Base-by-base conservation (phyloP, 306 rosid species). In the Vigna radiata region DNA sequence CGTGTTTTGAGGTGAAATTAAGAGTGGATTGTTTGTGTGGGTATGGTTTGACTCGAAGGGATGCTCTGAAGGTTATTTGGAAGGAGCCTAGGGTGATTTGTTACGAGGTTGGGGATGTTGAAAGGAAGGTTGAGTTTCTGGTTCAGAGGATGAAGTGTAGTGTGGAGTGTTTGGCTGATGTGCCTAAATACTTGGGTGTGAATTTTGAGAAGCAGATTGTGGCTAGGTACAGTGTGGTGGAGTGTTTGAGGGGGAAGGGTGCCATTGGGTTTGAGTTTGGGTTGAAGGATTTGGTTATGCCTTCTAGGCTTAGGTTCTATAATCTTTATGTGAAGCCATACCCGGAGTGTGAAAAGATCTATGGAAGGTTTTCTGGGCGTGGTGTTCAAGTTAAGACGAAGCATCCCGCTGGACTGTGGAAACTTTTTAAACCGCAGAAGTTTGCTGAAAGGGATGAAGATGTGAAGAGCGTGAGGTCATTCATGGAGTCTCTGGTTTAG, bases 281-380 rank as follows among this genome's bases (percentile, higher is more conserved):
- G 55, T 83, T 92, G 82, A 89, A 77, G 78, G 93, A 88, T 58
- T 21, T 94, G 75, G 82, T 94, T 73, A 92, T 82, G 80, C 97
- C 95, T 33, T 88, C 91, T 75, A 91, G 96, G 86, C 87, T 94
- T 59, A 78, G 75, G 67, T 94, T 94, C 88, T 91, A 90, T 66
- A 94, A 94, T 83, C 88, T 89, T 53, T 94, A 88, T 67, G 98
- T 91, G 16, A 91, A 92, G 83, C 97, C 96, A 8, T 94, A 91
- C 79, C 95, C 93, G 0, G 97, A 92, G 39, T 88, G 97, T 77
- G 93, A 82, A 29, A 94, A 88, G 48, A 83, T 92, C 62, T 92
- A 77, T 62, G 91, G 90, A 9, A 89, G 91, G 76, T 87, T 83
- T 80, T 82, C 84, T 0, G 83, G 81, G 46, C 10, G 33, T 11